phyloP scores from a whole-genome alignment of 441 rosid species.

The Iberis amara region DNA sequence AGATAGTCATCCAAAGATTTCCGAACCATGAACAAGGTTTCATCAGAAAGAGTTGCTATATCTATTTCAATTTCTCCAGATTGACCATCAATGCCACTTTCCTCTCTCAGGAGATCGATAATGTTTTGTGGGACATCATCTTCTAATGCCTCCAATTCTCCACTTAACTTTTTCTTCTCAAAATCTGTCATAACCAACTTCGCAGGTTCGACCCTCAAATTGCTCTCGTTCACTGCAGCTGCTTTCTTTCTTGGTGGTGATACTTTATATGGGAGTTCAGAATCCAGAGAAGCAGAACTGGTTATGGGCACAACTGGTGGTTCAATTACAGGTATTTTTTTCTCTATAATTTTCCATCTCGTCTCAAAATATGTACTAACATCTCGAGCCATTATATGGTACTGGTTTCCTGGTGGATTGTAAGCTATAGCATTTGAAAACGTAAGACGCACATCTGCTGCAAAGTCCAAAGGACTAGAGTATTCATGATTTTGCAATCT shows the following conservation, averaged over 20 bases:
- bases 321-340: slow-evolving; percentile 45
- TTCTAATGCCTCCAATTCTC: slow-evolving; percentile 54
- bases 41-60: slow-evolving; percentile 63
- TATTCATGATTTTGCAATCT: slow-evolving; percentile 52
- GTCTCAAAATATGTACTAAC: slow-evolving; percentile 62
- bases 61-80: slow-evolving; percentile 77
- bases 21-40: slow-evolving; percentile 55
- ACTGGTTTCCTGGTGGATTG: slow-evolving; percentile 78
- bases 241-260: slow-evolving; percentile 42
- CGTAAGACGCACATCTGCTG: slow-evolving; percentile 77
- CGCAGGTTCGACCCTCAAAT: slow-evolving; percentile 37
- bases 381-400: slow-evolving; percentile 61
- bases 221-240: slow-evolving; percentile 32
- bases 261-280: slow-evolving; percentile 28
- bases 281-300: slow-evolving; percentile 32
- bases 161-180: slow-evolving; percentile 61
- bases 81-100: slow-evolving; percentile 47
- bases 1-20: slow-evolving; percentile 67
- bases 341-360: slow-evolving; percentile 78
- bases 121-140: slow-evolving; percentile 71
- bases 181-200: slow-evolving; percentile 48
- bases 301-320: slow-evolving; percentile 32
- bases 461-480: slow-evolving; percentile 56
- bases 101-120: slow-evolving; percentile 62
- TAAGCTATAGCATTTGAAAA: slow-evolving; percentile 76